These are phyloP conservation scores for Zasmidium citrigriseum DNA, from an alignment of 2,329 filamentous ascomycete species.

Conservation along the genomic window DNA sequence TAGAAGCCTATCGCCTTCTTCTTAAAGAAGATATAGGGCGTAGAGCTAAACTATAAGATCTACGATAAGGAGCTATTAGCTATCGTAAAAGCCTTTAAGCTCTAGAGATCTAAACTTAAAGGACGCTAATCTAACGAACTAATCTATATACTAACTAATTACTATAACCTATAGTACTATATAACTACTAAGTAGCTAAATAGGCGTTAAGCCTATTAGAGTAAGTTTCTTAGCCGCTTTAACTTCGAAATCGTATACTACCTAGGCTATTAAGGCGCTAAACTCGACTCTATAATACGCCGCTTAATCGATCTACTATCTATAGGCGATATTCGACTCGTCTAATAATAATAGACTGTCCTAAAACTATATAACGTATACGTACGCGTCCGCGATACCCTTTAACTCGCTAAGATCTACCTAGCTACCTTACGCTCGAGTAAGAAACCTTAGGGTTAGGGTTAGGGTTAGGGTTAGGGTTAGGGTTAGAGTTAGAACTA, in stretches of 20 bases:
- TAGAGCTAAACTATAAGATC: too few species aligned
- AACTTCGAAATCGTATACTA: constrained; percentile 32
- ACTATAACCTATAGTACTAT: neutral
- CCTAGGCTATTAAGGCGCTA: neutral
- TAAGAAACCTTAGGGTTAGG: neutral
- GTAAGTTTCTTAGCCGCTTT: constrained; percentile 28
- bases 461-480: neutral
- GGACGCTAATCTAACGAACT: neutral
- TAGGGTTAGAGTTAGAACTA: neutral
- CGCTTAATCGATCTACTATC: neutral
- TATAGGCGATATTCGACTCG: neutral
- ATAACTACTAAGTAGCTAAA: neutral
- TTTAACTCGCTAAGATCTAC: neutral
- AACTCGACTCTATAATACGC: neutral
- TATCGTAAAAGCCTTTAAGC: constrained; percentile 32
- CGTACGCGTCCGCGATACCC: neutral
- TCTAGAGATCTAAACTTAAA: constrained; percentile 29
- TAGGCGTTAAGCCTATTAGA: neutral
- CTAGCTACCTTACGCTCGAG: neutral
- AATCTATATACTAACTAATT: neutral
- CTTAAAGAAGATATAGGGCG: constrained; percentile 2
- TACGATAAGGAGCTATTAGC: constrained; percentile 31
- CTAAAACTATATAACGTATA: neutral
- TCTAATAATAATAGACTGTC: neutral
- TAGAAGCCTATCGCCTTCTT: constrained; percentile 6